Base-by-base conservation (phyloP, 2,329 filamentous ascomycete genomes). In the Neocatenulostroma microsporum region DNA sequence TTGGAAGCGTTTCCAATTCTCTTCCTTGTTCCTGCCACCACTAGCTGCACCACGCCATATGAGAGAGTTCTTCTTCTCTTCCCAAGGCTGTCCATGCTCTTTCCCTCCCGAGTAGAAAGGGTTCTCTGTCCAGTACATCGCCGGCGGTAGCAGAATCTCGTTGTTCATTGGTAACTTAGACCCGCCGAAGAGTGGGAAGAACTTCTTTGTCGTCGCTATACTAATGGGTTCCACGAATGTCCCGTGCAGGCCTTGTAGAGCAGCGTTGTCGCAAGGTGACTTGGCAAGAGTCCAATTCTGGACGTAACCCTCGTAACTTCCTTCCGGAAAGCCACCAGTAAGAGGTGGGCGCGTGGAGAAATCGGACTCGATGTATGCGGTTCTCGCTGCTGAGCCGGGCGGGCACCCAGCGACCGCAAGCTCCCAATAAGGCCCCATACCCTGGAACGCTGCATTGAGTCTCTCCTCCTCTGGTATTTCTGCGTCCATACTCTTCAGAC, bases 1-100 rank as follows among this genome's bases (percentile, higher is more conserved):
- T 45, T 87, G 82, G 51, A 85, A 86, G 0, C 76, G 73, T 9
- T 67, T 73, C 82, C 82, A 87, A 49, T 78, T 85, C 19, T 69
- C 56, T 18, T 53, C 50, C 15, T 52, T 60, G 45, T 69, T 68
- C 5, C 66, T 58, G 2, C 69, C 70, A 2, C 69, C 69, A 3
- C 61, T 63, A 5, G 67, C 68, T 5, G 55, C 56, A 8, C 70
- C 70, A 27, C 69, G 62, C 70, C 70, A 73, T 10, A 69, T 53
- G 12, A 65, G 43, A 3, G 49, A 50, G 30, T 61, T 46, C 6
- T 54, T 54, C 50, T 73, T 73, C 7, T 58, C 36, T 3, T 54
- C 46, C 69, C 69, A 72, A 0, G 43, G 18, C 3, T 48, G 55
- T 1, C 62, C 64, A 24, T 67, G 58, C 1, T 52, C 38, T 2